phyloP scores from a whole-genome alignment of 2,329 filamentous ascomycete species.

The Rutstroemia sydowiana region DNA sequence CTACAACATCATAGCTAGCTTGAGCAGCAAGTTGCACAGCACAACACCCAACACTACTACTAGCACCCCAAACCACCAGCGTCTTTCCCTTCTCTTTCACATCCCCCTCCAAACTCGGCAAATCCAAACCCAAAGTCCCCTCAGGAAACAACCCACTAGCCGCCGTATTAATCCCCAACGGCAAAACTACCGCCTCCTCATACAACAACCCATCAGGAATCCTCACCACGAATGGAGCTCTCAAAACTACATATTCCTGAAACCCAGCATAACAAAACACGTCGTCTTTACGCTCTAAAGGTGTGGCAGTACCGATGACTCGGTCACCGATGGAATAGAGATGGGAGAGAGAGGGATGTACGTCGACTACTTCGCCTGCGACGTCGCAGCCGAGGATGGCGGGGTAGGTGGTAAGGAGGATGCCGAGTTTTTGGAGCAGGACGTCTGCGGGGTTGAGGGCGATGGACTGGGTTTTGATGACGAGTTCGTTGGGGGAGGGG shows the following conservation, averaged over 20 bases:
- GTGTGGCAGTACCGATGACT: conserved; percentile 31
- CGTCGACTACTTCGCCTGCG: conserved; percentile 33
- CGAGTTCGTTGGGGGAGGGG: conserved; percentile 32
- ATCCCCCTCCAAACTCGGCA: background rate
- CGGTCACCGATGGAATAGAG: conserved; percentile 35
- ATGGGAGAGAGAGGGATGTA: conserved; percentile 29
- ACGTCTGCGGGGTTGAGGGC: conserved; percentile 38
- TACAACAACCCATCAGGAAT: conserved; percentile 27
- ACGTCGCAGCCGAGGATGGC: conserved; percentile 38
- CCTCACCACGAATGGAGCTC: conserved; percentile 10
- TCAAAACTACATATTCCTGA: conserved; percentile 25
- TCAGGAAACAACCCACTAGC: conserved; percentile 26
- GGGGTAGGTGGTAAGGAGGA: conserved; percentile 23
- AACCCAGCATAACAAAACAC: conserved; percentile 23
- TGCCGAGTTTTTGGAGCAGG: conserved; percentile 6
- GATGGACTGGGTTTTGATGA: conserved; percentile 33
- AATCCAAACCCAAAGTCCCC: conserved; percentile 9
- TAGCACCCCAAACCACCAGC: conserved; percentile 21
- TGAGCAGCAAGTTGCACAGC: conserved; percentile 20
- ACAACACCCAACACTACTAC: conserved; percentile 14
- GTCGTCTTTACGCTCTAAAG: conserved; percentile 19
- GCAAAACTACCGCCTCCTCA: conserved; percentile 27
- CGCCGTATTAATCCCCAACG: conserved; percentile 27
- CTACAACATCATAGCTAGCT: conserved; percentile 35
- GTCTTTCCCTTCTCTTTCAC: conserved; percentile 8